Base-by-base conservation (phyloP, 148 eudicot genomes). In the Amaranthus hypochondriacus region DNA sequence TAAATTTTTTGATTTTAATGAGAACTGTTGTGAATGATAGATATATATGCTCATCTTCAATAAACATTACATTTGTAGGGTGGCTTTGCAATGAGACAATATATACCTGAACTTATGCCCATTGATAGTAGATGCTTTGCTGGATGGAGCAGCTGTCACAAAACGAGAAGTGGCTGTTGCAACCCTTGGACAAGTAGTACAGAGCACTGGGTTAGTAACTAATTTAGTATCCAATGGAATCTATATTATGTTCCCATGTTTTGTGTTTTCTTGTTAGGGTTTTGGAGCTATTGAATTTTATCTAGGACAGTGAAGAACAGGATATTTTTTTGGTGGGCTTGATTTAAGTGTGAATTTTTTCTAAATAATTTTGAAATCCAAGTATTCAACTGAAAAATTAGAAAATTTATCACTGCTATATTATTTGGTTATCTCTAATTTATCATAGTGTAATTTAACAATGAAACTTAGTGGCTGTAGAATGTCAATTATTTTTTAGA, bases 151-250 rank as follows among this genome's bases (percentile, higher is more conserved):
- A 80, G 93, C 96, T 79, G 92, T 91, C 52, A 78, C 89, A 72
- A 95, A 95, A 85, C 96, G 99, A 64, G 99, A 95, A 87, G 99
- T 92, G 53, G 99, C 93, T 77, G 97, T 95, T 78, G 85, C 89
- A 59, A 95, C 98, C 57, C 98, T 95, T 76, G 98, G 98, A 79
- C 98, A 95, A 86, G 98, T 95, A 69, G 97, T 92, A 69, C 98
- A 95, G 87, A 95, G 98, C 86, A 95, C 98, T 9, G 98, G 98
- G 98, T 95, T 83, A 72, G 89, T 69, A 28, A 18, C 62, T 52
- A 64, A 56, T 62, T 71, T 49, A 3, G 14, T 14, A 48, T 62
- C 52, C 56, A 54, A 54, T 74, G 42, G 3, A 55, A 62, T 39
- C 21, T 13, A 56, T 55, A 48, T 63, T 21, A 12, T 66, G 43